These are phyloP conservation scores for Rhizopus arrhizus DNA, from an alignment of 371 early-diverging fungal species.

Conservation along the genomic window DNA sequence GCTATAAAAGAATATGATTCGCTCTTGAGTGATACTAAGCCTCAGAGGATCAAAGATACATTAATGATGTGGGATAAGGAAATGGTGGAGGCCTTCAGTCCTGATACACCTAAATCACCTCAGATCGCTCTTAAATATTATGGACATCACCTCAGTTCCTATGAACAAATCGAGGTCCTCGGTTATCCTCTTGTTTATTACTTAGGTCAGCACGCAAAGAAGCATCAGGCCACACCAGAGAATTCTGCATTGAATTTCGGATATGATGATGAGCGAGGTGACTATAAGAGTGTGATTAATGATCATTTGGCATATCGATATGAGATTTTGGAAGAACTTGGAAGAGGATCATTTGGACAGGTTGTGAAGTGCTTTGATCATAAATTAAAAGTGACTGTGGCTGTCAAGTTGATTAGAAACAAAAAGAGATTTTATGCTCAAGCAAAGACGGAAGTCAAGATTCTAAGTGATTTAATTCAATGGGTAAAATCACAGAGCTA, in stretches of 20 bases:
- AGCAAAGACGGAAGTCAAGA: conserved; percentile 92
- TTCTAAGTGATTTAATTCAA: conserved; percentile 70
- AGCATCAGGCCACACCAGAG: conserved; percentile 51
- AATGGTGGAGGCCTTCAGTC: conserved; percentile 29
- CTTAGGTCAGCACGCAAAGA: conserved; percentile 69
- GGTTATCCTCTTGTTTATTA: conserved; percentile 80
- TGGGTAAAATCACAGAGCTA: conserved; percentile 52
- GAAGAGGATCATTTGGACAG: conserved; percentile 98
- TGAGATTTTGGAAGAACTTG: conserved; percentile 86
- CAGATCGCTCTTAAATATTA: conserved; percentile 34
- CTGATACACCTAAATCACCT: conserved; percentile 38
- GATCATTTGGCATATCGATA: conserved; percentile 94
- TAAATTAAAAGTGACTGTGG: conserved; percentile 83
- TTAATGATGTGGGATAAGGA: conserved; percentile 36
- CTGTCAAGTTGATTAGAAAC: conserved; percentile 95
- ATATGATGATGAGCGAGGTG: conserved; percentile 94
- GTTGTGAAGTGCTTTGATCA: conserved; percentile 94
- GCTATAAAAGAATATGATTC: conserved; percentile 10
- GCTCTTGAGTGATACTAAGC: conserved; percentile 8
- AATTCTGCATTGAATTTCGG: conserved; percentile 63
- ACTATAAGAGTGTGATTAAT: conserved; percentile 80
- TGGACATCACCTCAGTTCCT: conserved; percentile 61
- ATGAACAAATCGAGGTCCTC: conserved; percentile 81
- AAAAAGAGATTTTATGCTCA: conserved; percentile 95
- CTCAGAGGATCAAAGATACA: conserved; percentile 29